Percentiles rank a stretch among this genome's conserved stretches.
These are phyloP conservation scores for Oryza officinalis DNA, from an alignment of 176 grass and related monocot species.

Conservation along the genomic window DNA sequence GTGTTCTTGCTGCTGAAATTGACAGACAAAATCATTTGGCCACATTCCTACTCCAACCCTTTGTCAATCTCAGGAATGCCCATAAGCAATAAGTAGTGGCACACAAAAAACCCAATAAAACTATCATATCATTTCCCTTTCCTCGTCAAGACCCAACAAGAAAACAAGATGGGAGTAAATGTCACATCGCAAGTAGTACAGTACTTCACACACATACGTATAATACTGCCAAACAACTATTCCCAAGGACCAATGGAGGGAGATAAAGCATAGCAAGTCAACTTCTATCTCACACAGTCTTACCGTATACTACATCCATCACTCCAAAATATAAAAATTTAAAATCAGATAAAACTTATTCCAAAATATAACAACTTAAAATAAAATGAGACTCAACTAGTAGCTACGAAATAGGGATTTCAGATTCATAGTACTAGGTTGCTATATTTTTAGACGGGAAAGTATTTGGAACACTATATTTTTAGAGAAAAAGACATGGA, in stretches of 20 bases:
- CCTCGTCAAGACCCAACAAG: background rate
- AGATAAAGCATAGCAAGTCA: background rate
- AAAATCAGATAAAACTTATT: too few species aligned
- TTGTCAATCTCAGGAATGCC: background rate
- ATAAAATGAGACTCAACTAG: too few species aligned
- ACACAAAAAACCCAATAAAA: background rate
- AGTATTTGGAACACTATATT: background rate
- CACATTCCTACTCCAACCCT: background rate
- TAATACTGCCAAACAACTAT: background rate
- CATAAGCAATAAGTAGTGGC: background rate
- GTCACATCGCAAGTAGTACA: constrained; percentile 6
- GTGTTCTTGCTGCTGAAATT: background rate
- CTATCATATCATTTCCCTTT: background rate
- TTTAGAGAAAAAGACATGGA: background rate
- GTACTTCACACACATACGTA: background rate
- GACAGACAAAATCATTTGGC: background rate
- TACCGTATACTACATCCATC: too few species aligned
- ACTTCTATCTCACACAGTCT: background rate
- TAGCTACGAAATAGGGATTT: too few species aligned
- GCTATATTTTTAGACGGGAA: too few species aligned
- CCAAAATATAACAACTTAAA: too few species aligned
- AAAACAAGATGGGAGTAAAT: background rate
- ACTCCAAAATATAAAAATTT: too few species aligned
- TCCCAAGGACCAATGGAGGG: background rate
- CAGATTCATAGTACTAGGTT: too few species aligned